A percentile compares a stretch with the other conserved stretches of the same genome.
phyloP scores from a whole-genome alignment of 2,329 filamentous ascomycete species.

The Alternaria metachromatica region DNA sequence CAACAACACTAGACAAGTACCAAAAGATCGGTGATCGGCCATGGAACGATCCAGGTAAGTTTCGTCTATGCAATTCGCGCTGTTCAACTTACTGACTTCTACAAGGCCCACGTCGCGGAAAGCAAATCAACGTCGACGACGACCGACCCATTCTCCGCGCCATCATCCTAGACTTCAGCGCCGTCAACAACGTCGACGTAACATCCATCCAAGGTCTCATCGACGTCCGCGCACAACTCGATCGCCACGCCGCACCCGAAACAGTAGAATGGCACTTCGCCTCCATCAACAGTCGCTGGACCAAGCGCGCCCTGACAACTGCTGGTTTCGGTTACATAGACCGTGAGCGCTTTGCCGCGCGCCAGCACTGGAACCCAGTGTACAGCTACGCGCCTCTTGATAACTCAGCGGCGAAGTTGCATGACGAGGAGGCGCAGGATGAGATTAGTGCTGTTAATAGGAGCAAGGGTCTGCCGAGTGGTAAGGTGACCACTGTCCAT shows the following conservation, averaged over 20 bases:
- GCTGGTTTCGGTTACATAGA: conserved; percentile 83
- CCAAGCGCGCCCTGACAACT: conserved; percentile 82
- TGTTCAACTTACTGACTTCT: background rate
- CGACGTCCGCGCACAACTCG: conserved; percentile 92
- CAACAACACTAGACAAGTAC: conserved; percentile 74
- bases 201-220: conserved; percentile 92
- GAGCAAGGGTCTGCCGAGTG: conserved; percentile 24
- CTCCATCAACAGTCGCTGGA: conserved; percentile 93
- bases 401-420: conserved; percentile 68
- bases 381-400: conserved; percentile 91
- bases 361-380: conserved; percentile 82
- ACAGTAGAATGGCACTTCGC: conserved; percentile 94
- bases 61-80: background rate
- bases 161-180: conserved; percentile 91
- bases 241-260: conserved; percentile 80
- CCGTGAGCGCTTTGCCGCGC: conserved; percentile 56
- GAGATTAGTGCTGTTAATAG: conserved; percentile 22
- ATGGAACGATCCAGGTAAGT: conserved; percentile 85
- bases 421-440: conserved; percentile 49
- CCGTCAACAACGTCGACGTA: conserved; percentile 92
- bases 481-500: conserved; percentile 71
- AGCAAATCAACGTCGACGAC: conserved; percentile 56
- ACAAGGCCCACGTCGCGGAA: conserved; percentile 61
- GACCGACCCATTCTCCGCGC: conserved; percentile 77
- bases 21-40: conserved; percentile 69